Base-by-base conservation (phyloP, 805 yeast species). In the Candida awuae region DNA sequence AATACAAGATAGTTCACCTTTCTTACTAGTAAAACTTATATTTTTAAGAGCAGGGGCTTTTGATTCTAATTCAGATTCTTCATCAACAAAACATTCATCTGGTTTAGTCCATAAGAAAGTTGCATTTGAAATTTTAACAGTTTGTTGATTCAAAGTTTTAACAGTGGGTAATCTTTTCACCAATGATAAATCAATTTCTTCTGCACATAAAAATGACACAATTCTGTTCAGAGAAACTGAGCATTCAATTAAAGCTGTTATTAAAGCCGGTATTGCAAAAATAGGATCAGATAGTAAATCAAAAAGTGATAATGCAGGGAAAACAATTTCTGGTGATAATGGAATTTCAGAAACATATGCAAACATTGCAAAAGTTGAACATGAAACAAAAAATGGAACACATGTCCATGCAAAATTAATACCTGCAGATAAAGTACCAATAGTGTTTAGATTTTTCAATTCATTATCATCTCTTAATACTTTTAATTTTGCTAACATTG, bases 231-330 rank as follows among this genome's bases (percentile, higher is more conserved):
- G 48, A 0, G 86, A 72, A 23, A 80, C 80, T 3, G 68, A 64
- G 0, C 77, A 70, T 50, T 80, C 85, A 39, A 78, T 68, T 40
- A 77, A 50, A 4, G 75, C 63, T 4, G 75, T 76, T 29, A 79
- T 68, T 22, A 75, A 61, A 1, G 67, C 59, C 0, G 88, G 88
- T 35, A 80, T 67, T 9, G 70, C 69, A 50, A 68, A 66, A 22
- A 80, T 70, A 8, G 84, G 84, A 30, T 66, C 73, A 4, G 78
- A 68, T 30, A 80, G 54, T 42, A 80, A 56, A 43, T 74, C 71
- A 49, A 80, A 74, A 38, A 80, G 59, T 1, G 84, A 61, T 43
- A 80, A 62, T 2, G 84, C 76, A 12, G 87, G 86, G 55, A 80
- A 80, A 6, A 78, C 80, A 42, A 80, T 67, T 32, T 79, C 83